phyloP scores from a whole-genome alignment of 257 asterid genomes.

The Solanum virginianum region DNA sequence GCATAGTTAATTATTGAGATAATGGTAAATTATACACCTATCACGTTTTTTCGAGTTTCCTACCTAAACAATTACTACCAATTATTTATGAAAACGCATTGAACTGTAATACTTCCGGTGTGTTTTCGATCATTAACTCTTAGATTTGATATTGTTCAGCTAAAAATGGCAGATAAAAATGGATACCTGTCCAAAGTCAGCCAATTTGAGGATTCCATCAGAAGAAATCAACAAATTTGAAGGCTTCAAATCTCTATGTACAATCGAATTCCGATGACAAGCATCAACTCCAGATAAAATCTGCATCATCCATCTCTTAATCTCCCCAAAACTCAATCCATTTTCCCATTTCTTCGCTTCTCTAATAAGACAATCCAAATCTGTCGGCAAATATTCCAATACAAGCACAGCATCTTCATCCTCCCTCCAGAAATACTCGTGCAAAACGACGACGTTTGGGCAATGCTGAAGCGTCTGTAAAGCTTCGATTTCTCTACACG shows the following conservation, averaged over 20 bases:
- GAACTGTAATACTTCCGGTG: no score
- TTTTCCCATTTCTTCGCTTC: slow-evolving; percentile 54
- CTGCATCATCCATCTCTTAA: slow-evolving; percentile 85
- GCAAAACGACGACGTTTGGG: slow-evolving; percentile 59
- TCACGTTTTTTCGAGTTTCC: neutral
- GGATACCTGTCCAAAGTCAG: slow-evolving; percentile 93
- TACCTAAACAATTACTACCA: no score
- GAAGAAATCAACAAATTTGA: slow-evolving; percentile 77
- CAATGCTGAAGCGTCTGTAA: slow-evolving; percentile 53
- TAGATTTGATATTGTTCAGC: neutral
- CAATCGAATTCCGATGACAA: slow-evolving; percentile 72
- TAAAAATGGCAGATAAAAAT: neutral
- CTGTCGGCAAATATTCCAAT: slow-evolving; percentile 77
- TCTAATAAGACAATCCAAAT: slow-evolving; percentile 50
- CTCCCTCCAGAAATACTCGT: slow-evolving; percentile 85
- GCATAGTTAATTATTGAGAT: neutral
- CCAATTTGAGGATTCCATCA: slow-evolving; percentile 75
- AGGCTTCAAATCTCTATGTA: slow-evolving; percentile 90
- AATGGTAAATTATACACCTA: neutral
- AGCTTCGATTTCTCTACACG: slow-evolving; percentile 76
- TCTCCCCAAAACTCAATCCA: slow-evolving; percentile 57
- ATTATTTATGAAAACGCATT: no score
- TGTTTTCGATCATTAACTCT: neutral
- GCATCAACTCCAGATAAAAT: slow-evolving; percentile 62
- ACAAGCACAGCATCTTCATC: slow-evolving; percentile 90